A percentile compares a stretch with the other conserved stretches of the same genome.
These are phyloP conservation scores for Jaltomata sinuosa DNA, from an alignment of 257 asterid species.

Conservation along the genomic window DNA sequence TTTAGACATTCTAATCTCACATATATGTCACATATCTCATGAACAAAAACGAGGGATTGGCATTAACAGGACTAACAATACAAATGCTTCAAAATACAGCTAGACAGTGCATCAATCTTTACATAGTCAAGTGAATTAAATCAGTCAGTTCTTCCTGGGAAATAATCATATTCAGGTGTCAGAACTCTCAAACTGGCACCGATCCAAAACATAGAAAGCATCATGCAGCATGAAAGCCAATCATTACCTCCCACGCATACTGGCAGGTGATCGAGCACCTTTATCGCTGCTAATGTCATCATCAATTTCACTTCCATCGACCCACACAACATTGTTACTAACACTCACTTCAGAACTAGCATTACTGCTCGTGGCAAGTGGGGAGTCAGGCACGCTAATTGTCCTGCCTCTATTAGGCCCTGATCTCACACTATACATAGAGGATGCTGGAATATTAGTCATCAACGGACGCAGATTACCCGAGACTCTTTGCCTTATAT, in stretches of 20 bases:
- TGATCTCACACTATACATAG: conserved; percentile 94
- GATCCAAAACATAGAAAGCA: not conserved
- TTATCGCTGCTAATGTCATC: conserved; percentile 68
- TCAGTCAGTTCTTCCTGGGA: not conserved
- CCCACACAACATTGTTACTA: conserved; percentile 46
- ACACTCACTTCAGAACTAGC: conserved; percentile 93
- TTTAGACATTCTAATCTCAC: not conserved
- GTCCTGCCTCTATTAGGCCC: conserved; percentile 56
- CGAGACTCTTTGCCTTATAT: conserved; percentile 70
- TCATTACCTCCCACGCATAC: conserved; percentile 61
- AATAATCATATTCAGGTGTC: not conserved
- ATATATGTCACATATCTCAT: not conserved
- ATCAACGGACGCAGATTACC: conserved; percentile 79
- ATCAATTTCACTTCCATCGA: conserved; percentile 49
- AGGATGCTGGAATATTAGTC: conserved; percentile 87
- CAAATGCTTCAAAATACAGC: conserved; percentile 7
- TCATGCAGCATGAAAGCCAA: not conserved
- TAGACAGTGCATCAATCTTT: not conserved
- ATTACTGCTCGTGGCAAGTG: conserved; percentile 92
- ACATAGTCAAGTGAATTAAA: not conserved
- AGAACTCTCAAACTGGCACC: not conserved
- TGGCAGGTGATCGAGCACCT: conserved; percentile 56
- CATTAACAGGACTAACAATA: not conserved
- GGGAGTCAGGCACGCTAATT: conserved; percentile 77
- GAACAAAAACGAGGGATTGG: not conserved